Evolutionary conservation across 805 yeast genomes (phyloP), one percentile per base, ranked within the genome.

Genomic region (Starmerella riodocensis): DNA sequence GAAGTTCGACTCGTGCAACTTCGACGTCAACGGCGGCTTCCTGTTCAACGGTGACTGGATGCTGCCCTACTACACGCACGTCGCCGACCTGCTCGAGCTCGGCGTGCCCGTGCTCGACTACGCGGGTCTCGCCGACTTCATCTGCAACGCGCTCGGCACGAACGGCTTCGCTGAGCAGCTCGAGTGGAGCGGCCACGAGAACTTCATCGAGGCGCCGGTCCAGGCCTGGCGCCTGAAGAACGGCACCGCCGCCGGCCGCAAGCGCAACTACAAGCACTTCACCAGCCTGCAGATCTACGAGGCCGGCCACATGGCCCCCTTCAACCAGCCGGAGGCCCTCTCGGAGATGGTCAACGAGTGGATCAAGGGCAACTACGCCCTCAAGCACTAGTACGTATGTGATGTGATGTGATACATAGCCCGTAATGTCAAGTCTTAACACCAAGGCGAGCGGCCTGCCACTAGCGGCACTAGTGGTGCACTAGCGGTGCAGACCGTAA

Each of bases 241-340:
- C 28, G 73, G 69, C 33, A 57, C 62, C 36, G 57, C 59, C 37
- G 80, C 77, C n/a, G 85, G 85, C 49, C 73, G 72, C 49, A 76
- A 71, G 45, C 77, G 76, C 58, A 74, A 72, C 49, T 42, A 40
- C 54, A 76, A 73, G 32, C 52, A 74, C 39, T 78, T 84, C 57
- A 78, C 94, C 2, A 84, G 78, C 62, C 67, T 84, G 55, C 73
- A 93, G 59, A 69, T 84, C 34, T 82, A 63, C 52, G 85, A 77
- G 52, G 94, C 91, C 34, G 94, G 94, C 27, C 95, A 85, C 62
- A 84, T 85, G 94, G 94, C 83, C 48, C 93, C 94, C 17, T 76
- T 66, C 54, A 88, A 86, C 62, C 93, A 81, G 65, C 94, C 95
- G n/a, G 75, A 72, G 55, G 69, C 70, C 53, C 64, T 94, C 3